Evolutionary conservation across 352 stramenopile species (phyloP).

Genomic region (Globisporangium lucens): DNA sequence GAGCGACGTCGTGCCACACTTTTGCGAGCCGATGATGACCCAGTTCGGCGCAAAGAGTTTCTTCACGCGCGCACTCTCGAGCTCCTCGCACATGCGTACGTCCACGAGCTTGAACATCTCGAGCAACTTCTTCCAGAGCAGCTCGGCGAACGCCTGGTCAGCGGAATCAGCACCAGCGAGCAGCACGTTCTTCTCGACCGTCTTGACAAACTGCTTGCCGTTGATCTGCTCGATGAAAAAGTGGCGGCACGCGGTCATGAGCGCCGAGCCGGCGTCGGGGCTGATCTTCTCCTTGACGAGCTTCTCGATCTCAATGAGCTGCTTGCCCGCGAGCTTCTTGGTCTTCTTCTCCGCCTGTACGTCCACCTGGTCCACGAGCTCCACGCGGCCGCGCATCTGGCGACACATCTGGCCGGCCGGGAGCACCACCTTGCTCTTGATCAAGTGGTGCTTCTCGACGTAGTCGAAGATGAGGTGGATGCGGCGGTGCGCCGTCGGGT

Average conservation of each 20-base stretch:
- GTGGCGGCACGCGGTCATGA: constrained; percentile 41
- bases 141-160: constrained; percentile 9
- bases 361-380: constrained; percentile 33
- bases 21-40: constrained; percentile 59
- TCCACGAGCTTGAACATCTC: constrained; percentile 48
- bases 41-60: constrained; percentile 41
- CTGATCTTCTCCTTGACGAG: constrained; percentile 21
- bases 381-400: constrained; percentile 51
- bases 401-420: constrained; percentile 39
- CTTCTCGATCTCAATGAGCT: constrained; percentile 31
- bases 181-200: constrained; percentile 17
- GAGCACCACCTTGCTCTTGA: constrained; percentile 26
- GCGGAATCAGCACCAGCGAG: not conserved
- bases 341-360: constrained; percentile 20
- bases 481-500: constrained; percentile 74
- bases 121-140: constrained; percentile 33
- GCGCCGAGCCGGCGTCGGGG: constrained; percentile 15
- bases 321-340: constrained; percentile 24
- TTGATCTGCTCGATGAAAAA: constrained; percentile 65
- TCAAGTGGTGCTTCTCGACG: constrained; percentile 55
- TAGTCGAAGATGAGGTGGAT: constrained; percentile 98
- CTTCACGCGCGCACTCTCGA: constrained; percentile 17
- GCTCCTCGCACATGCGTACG: constrained; percentile 29
- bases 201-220: constrained; percentile 35
- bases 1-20: constrained; percentile 64